phyloP scores from a whole-genome alignment of 2,329 filamentous ascomycete species.

The Penicillium brevicompactum region DNA sequence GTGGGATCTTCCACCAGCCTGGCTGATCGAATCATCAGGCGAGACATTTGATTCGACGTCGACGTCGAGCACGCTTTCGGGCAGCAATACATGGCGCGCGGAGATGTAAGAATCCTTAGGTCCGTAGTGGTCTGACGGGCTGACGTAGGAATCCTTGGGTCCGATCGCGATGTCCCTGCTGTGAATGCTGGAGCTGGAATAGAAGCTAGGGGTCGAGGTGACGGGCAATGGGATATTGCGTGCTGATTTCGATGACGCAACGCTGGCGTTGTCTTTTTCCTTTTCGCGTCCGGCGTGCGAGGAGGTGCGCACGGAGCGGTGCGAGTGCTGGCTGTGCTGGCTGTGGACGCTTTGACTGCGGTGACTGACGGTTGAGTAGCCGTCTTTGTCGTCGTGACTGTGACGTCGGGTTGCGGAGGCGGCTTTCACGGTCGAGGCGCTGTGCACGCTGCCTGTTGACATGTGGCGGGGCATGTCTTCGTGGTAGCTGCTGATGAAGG shows the following conservation, averaged over 20 bases:
- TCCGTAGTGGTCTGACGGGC: constrained; percentile 20
- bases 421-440: constrained; percentile 40
- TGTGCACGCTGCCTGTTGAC: constrained; percentile 34
- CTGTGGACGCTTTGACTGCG: constrained; percentile 18
- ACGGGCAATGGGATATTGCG: constrained; percentile 41
- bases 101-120: constrained; percentile 21
- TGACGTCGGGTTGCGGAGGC: constrained; percentile 23
- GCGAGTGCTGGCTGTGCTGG: constrained; percentile 24
- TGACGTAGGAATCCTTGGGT: constrained; percentile 19
- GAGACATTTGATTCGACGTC: constrained; percentile 63
- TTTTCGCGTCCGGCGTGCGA: constrained; percentile 15
- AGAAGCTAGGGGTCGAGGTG: constrained; percentile 30
- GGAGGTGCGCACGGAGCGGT: constrained; percentile 4
- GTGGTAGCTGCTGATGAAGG: constrained; percentile 47
- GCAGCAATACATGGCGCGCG: constrained; percentile 33
- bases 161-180: constrained; percentile 5
- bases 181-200: constrained; percentile 8
- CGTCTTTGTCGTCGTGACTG: constrained; percentile 26
- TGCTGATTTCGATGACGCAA: constrained; percentile 36
- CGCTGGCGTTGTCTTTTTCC: constrained; percentile 24
- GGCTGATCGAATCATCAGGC: constrained; percentile 77
- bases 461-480: constrained; percentile 34
- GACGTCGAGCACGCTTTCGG: constrained; percentile 34
- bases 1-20: constrained; percentile 52
- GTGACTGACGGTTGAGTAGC: constrained; percentile 20